phyloP scores from a whole-genome alignment of 495 filamentous ascomycete species.

The Hypoxylon crocopeplum region DNA sequence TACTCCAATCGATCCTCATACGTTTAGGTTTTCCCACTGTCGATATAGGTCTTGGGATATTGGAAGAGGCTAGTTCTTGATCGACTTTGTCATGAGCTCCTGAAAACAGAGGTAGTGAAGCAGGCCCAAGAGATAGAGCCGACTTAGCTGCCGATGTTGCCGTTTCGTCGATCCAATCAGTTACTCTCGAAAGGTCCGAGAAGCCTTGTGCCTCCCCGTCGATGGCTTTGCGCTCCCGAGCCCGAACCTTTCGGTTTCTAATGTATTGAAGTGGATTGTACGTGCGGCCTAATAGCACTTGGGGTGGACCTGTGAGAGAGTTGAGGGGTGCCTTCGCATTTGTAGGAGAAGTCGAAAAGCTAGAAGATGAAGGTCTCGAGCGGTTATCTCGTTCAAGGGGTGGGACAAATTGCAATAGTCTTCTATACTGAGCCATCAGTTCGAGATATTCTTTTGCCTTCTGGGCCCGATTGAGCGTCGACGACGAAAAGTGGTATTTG shows the following conservation, averaged over 20 bases:
- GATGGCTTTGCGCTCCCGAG: slow-evolving; percentile 72
- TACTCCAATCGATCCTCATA: slow-evolving; percentile 78
- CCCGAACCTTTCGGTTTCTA: slow-evolving; percentile 80
- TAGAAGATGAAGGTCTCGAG: slow-evolving; percentile 39
- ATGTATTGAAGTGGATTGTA: slow-evolving; percentile 92
- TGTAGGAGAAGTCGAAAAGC: slow-evolving; percentile 42
- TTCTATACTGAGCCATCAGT: slow-evolving; percentile 78
- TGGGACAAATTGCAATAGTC: slow-evolving; percentile 75
- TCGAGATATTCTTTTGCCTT: slow-evolving; percentile 81
- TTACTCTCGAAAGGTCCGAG: slow-evolving; percentile 71
- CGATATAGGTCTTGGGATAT: slow-evolving; percentile 39
- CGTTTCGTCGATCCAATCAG: slow-evolving; percentile 75
- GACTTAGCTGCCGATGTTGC: slow-evolving; percentile 56
- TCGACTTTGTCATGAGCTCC: slow-evolving; percentile 44
- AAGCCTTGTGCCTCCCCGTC: slow-evolving; percentile 78
- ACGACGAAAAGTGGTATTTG: slow-evolving; percentile 72
- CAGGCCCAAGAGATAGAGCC: slow-evolving; percentile 4
- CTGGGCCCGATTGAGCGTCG: slow-evolving; percentile 78
- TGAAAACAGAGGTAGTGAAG: slow-evolving; percentile 61
- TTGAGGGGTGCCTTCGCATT: slow-evolving; percentile 13
- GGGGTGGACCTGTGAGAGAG: slow-evolving; percentile 15
- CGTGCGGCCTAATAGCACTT: slow-evolving; percentile 56
- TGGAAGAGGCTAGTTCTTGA: slow-evolving; percentile 44
- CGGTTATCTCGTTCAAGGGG: slow-evolving; percentile 62
- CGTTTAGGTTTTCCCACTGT: slow-evolving; percentile 60